Conservation (phyloP, 108 stramenopile genomes). For the Craspedostauros australis region DNA sequence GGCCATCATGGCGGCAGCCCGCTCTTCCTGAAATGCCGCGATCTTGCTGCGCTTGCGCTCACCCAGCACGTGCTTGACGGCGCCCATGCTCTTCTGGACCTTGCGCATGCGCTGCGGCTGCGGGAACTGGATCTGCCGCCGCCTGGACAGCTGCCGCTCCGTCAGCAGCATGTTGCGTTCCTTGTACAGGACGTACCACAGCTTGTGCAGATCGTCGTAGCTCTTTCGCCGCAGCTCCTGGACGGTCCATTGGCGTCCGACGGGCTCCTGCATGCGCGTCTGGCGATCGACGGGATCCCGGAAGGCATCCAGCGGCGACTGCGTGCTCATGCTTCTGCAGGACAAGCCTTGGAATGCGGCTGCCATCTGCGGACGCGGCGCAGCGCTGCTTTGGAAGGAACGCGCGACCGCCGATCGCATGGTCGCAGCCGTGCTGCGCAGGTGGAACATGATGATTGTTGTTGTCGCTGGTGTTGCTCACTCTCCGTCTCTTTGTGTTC, state of each 20-base stretch:
- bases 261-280: slow-evolving; percentile 49
- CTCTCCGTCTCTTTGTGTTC: no score
- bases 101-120: slow-evolving; percentile 71
- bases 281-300: slow-evolving; percentile 62
- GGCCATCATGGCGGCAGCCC: background rate
- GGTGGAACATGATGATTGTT: no score
- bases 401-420: no score
- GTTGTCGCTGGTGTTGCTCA: no score
- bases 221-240: slow-evolving; percentile 81
- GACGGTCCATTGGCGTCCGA: slow-evolving; percentile 74
- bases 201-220: slow-evolving; percentile 86
- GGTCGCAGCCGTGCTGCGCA: no score
- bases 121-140: slow-evolving; percentile 60
- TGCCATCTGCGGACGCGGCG: no score
- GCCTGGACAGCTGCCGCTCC: slow-evolving; percentile 61
- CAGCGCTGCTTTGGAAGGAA: no score
- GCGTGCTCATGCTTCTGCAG: no score
- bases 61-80: slow-evolving; percentile 80
- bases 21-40: slow-evolving; percentile 19
- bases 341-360: no score
- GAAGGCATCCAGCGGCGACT: slow-evolving; percentile 74
- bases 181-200: slow-evolving; percentile 93
- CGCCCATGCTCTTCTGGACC: slow-evolving; percentile 80
- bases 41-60: slow-evolving; percentile 78
- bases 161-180: slow-evolving; percentile 89